phyloP scores from a whole-genome alignment of 192 early-diverging fungal genomes.

The Gryganskiella cystojenkinii region DNA sequence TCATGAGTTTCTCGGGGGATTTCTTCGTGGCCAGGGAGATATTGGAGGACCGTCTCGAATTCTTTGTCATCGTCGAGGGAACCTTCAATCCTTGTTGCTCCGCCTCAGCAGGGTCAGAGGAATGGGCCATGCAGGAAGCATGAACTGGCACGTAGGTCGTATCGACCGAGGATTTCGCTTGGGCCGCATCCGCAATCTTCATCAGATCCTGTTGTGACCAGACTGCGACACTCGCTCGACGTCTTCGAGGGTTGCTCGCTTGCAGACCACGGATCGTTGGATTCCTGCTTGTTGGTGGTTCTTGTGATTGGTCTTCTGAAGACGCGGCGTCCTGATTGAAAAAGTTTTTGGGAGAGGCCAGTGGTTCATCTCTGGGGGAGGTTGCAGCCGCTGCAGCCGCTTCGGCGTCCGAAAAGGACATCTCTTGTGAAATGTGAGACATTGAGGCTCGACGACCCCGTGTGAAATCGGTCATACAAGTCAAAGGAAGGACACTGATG shows the following conservation, averaged over 20 bases:
- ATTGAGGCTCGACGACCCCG: not conserved
- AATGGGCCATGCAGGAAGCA: not conserved
- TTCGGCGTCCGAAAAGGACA: no score
- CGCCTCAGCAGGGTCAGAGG: not conserved
- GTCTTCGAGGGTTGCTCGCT: conserved; percentile 41
- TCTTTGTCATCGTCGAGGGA: not conserved
- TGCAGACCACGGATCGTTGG: conserved; percentile 47
- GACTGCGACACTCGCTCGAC: conserved; percentile 80
- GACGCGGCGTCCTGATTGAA: conserved; percentile 7
- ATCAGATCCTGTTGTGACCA: conserved; percentile 80
- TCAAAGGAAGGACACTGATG: conserved; percentile 41
- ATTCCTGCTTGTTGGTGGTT: conserved; percentile 47
- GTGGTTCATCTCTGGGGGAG: no score
- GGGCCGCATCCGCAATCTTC: conserved; percentile 66
- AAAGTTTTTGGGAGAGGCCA: no score
- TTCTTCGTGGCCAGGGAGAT: not conserved
- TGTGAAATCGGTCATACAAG: not conserved
- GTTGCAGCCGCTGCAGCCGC: no score
- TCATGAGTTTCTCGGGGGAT: conserved; percentile 9
- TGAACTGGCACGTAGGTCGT: not conserved
- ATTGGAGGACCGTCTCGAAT: not conserved
- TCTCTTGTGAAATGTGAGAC: not conserved
- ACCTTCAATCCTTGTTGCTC: not conserved
- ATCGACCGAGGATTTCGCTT: conserved; percentile 18
- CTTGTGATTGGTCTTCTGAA: conserved; percentile 20